Evolutionary conservation across 768 basidiomycete species (phyloP).

Genomic region (Mrakia frigida): DNA sequence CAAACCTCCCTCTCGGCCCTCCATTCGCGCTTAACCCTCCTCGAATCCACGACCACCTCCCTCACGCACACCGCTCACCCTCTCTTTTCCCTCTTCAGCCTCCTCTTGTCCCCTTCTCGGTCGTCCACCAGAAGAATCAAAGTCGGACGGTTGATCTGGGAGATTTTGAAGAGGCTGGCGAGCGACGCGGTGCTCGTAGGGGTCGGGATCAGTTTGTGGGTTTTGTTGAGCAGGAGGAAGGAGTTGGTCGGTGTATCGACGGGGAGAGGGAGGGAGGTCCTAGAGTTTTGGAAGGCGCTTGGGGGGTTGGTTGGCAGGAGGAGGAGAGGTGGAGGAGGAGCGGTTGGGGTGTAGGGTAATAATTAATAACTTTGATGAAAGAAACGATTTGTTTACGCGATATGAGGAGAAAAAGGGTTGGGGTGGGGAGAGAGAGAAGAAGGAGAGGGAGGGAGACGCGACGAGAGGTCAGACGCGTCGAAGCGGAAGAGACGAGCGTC

Average conservation of each 20-base stretch:
- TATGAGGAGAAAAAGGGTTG: no score
- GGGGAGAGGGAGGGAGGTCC: background rate
- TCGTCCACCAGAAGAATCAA: background rate
- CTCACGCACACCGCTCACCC: slow-evolving; percentile 16
- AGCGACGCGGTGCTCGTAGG: background rate
- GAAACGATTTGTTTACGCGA: no score
- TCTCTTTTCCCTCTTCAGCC: slow-evolving; percentile 9
- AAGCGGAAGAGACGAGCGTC: no score
- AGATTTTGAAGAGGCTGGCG: background rate
- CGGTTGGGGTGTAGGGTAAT: no score
- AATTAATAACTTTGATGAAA: no score
- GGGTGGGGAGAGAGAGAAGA: no score
- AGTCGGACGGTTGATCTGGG: background rate
- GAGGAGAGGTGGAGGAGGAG: background rate
- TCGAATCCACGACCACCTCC: slow-evolving; percentile 15
- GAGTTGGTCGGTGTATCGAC: background rate
- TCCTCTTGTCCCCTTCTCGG: no score
- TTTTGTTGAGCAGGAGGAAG: background rate
- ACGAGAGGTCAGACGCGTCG: no score
- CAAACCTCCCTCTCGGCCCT: slow-evolving; percentile 25
- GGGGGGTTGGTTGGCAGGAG: background rate
- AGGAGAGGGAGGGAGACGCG: no score
- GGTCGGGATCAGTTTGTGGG: slow-evolving; percentile 4
- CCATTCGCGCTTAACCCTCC: slow-evolving; percentile 20
- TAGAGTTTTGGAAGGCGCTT: slow-evolving; percentile 6